Evolutionary conservation across 345 rosid genomes (phyloP).

Genomic region (Zanthoxylum bungeanum): DNA sequence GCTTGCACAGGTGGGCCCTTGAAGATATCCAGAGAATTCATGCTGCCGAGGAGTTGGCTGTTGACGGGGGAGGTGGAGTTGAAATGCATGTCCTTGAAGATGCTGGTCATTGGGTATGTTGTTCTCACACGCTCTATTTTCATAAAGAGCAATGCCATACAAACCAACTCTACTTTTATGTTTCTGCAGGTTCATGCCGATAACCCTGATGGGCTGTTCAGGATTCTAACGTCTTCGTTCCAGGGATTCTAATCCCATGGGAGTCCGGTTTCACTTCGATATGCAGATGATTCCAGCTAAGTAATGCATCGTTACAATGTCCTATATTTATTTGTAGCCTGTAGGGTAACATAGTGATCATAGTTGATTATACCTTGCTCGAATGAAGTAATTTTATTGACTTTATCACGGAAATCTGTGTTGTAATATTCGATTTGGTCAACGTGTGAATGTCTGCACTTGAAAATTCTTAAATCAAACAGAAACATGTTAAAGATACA

Average conservation of each 20-base stretch:
- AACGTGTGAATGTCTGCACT: not conserved
- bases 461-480: not conserved
- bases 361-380: not conserved
- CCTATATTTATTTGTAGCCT: too few relatives aligned
- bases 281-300: not conserved
- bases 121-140: slow-evolving; percentile 12
- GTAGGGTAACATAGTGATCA: not conserved
- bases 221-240: slow-evolving; percentile 81
- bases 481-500: too few relatives aligned
- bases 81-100: slow-evolving; percentile 98
- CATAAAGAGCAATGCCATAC: not conserved
- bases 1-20: slow-evolving; percentile 95
- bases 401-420: not conserved
- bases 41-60: slow-evolving; percentile 83
- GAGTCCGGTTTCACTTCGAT: not conserved
- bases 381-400: not conserved
- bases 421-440: not conserved
- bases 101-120: slow-evolving; percentile 92
- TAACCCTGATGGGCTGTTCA: slow-evolving; percentile 94
- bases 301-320: not conserved
- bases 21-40: slow-evolving; percentile 91
- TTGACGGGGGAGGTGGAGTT: slow-evolving; percentile 85
- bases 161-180: not conserved
- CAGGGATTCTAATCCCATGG: slow-evolving; percentile 37
- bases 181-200: slow-evolving; percentile 76